Base-by-base conservation (phyloP, 805 yeast genomes). In the Saccharomycopsis schoenii region DNA sequence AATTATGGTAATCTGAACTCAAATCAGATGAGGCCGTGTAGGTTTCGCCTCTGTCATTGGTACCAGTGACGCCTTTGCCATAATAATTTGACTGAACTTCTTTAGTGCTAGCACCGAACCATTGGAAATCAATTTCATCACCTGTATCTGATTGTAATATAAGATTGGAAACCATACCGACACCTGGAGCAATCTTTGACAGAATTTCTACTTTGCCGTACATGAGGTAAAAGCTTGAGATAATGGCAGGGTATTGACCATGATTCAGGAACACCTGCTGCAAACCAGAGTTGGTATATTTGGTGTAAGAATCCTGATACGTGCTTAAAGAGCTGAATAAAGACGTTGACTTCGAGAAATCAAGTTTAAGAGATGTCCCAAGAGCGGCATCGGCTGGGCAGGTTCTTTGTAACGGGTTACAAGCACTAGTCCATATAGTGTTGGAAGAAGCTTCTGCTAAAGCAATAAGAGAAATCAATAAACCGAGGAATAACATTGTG, bases 71-170 rank as follows among this genome's bases (percentile, higher is more conserved):
- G 57, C 90, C 92, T 70, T 85, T 83, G 57, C 83, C 77, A 71
- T 85, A 86, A 71, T 73, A 86, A 37, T 64, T 64, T 42, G 85
- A 74, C 70, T 83, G 86, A 66, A 83, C 78, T 68, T 84, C 82
- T 59, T 72, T 72, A 15, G 75, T 73, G 68, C 84, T 86, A 51
- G 83, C 83, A 11, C 91, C 90, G 61, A 84, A 77, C 78, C 86
- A 82, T 70, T 86, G 91, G 52, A 83, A 68, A 70, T 86, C 92
- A 55, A 86, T 81, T 71, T 87, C 92, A 71, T 87, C 93, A 61
- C 81, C 75, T 66, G 82, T 89, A 68, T 86, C 91, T 54, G 73
- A 68, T 68, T 84, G 88, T 50, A 86, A 76, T 60, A 82, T 83
- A 65, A 86, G 80, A 2, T 86, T 79, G 0, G 89, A 81, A 15